These are phyloP conservation scores for Penicillium sp. DNA, from an alignment of 2,329 filamentous ascomycete genomes.

Conservation along the genomic window DNA sequence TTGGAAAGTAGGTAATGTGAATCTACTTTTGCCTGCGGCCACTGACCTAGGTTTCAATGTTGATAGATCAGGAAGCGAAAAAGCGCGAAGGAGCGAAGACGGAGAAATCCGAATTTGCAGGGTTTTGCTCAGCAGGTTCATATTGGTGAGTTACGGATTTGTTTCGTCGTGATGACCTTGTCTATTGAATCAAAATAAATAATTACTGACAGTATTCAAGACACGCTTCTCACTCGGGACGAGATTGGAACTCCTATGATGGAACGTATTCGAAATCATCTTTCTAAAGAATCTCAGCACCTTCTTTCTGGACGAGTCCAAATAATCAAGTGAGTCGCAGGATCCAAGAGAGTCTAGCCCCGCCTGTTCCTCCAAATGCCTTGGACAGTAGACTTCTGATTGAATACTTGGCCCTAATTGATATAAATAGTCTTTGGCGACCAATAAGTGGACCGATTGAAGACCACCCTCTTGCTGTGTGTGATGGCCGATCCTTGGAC, in stretches of 20 bases:
- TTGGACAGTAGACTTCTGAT: not conserved
- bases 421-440: conserved; percentile 6
- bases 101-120: conserved; percentile 6
- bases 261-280: conserved; percentile 15
- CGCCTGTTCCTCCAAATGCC: not conserved
- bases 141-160: conserved; percentile 6
- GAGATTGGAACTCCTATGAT: conserved; percentile 8
- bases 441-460: conserved; percentile 11
- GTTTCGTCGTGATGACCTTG: too few relatives aligned
- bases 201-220: conserved; percentile 2
- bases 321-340: conserved; percentile 15
- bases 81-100: conserved; percentile 13
- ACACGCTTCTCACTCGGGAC: conserved; percentile 12
- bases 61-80: conserved; percentile 12
- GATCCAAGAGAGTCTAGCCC: not conserved
- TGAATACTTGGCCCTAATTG: not conserved
- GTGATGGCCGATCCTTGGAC: conserved; percentile 9
- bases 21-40: not conserved
- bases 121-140: conserved; percentile 11
- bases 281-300: conserved; percentile 7
- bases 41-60: not conserved
- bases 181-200: not conserved
- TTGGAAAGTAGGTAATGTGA: conserved; percentile 7
- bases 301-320: conserved; percentile 12
- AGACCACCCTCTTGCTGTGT: conserved; percentile 13